These are phyloP conservation scores for Malania oleifera DNA, from an alignment of 164 flowering plant genomes.

Conservation along the genomic window DNA sequence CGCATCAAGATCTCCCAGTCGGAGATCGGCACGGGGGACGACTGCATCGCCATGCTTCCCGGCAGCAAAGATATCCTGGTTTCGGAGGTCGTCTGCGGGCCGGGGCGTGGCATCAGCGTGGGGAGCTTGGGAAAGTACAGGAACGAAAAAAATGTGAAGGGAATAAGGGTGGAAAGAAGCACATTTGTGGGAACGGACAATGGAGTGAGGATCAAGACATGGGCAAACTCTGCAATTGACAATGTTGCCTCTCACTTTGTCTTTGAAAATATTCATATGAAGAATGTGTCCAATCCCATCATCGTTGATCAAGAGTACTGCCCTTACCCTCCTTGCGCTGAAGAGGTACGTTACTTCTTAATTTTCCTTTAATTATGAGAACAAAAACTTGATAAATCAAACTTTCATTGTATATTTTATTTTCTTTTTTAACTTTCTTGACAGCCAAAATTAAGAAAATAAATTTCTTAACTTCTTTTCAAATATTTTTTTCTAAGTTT, in stretches of 20 bases:
- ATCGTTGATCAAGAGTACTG: slow-evolving; percentile 38
- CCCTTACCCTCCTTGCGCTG: no score
- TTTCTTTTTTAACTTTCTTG: no score
- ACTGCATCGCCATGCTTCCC: slow-evolving; percentile 36
- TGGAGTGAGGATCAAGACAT: slow-evolving; percentile 35
- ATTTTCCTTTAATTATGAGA: no score
- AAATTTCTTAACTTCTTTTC: no score
- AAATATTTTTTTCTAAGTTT: no score
- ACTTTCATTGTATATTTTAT: no score
- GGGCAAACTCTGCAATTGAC: slow-evolving; percentile 12
- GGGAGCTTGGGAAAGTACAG: slow-evolving; percentile 29
- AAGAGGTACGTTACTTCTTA: no score
- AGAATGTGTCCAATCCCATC: slow-evolving; percentile 30
- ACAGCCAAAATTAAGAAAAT: no score
- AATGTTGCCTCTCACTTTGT: slow-evolving; percentile 5
- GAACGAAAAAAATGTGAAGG: slow-evolving; percentile 11
- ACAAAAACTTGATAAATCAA: no score
- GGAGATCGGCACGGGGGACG: slow-evolving; percentile 39
- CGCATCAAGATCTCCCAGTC: slow-evolving; percentile 16
- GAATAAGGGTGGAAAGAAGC: slow-evolving; percentile 18
- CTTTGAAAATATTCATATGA: slow-evolving; percentile 20
- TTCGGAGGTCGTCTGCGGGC: slow-evolving; percentile 32
- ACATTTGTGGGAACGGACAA: slow-evolving; percentile 19
- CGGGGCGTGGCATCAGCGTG: slow-evolving; percentile 49
- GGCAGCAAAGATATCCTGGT: slow-evolving; percentile 27